A percentile compares a stretch with the other conserved stretches of the same genome.
Evolutionary conservation across 2,329 filamentous ascomycete species (phyloP).

Genomic region (Coleophoma crateriformis): DNA sequence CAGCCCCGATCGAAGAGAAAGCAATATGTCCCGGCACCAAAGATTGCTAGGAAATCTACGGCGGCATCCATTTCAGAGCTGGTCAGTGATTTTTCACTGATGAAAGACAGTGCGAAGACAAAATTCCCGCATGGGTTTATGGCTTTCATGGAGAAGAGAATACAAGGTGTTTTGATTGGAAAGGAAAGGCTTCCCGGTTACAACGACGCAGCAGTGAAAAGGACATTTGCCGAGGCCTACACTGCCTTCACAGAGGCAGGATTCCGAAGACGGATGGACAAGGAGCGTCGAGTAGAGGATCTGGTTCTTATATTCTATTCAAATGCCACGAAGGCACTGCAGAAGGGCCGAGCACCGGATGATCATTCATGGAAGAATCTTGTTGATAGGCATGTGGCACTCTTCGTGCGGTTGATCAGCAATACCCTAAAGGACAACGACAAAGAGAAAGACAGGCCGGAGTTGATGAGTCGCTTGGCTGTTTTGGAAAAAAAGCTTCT

Average conservation of each 20-base stretch:
- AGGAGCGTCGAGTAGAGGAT: constrained; percentile 88
- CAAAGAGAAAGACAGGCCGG: constrained; percentile 77
- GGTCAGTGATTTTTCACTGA: constrained; percentile 74
- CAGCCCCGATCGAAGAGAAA: constrained; percentile 86
- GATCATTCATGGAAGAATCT: constrained; percentile 89
- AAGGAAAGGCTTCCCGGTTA: constrained; percentile 82
- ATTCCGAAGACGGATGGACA: constrained; percentile 88
- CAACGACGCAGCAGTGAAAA: constrained; percentile 83
- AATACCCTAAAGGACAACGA: constrained; percentile 77
- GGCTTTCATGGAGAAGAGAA: constrained; percentile 49
- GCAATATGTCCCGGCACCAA: constrained; percentile 70
- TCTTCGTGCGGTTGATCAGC: constrained; percentile 85
- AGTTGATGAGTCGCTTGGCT: constrained; percentile 72
- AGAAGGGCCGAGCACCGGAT: constrained; percentile 67
- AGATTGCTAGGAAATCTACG: constrained; percentile 48
- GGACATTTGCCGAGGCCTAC: constrained; percentile 91
- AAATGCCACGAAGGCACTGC: constrained; percentile 83
- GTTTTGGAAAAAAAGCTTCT: constrained; percentile 90
- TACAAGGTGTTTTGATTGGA: constrained; percentile 53
- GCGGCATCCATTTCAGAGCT: constrained; percentile 77
- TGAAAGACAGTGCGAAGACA: constrained; percentile 63
- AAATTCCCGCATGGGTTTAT: constrained; percentile 69
- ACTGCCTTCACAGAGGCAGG: constrained; percentile 85
- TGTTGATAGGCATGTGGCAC: constrained; percentile 88
- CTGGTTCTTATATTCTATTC: constrained; percentile 95